Base-by-base conservation (phyloP, 352 stramenopile species). In the Phytophthora tubulina region DNA sequence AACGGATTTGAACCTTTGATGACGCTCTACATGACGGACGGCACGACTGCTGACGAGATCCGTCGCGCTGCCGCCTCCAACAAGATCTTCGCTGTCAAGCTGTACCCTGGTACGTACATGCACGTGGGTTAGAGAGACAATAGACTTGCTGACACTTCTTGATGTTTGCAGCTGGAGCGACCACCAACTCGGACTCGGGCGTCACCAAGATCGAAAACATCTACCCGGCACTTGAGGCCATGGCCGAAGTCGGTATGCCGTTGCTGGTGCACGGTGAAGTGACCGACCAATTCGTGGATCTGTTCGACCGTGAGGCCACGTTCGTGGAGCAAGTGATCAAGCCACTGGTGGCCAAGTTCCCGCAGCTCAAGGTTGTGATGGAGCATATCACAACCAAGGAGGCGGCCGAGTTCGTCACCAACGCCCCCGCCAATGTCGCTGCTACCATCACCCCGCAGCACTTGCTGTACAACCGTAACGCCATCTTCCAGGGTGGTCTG, bases 401-500 rank as follows among this genome's bases (percentile, higher is more conserved):
- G 50, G 98, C 97, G 5, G 97, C 98, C 3, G 85, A 98, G 48
- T 99, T 99, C 78, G 94, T 99, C 9, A 74, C 69, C 13, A 75
- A 88, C 33, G 86, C 86, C 27, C 84, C 92, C 0, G 81, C 81
- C 35, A 99, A 98, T 70, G 87, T 99, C 39, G 96, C 91, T 3
- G 98, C 97, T 1, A 99, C 95, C 60, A 99, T 99, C 73, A 99
- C 98, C n/a, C 95, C 94, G 41, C 98, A 99, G 80, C 98, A 99
- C 71, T 81, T 99, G 49, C 80, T 99, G 6, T 99, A 99, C 92
- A 99, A 99, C 79, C 90, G 98, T 41, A 99, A 99, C 76, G 90
- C 76, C 35, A 94, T 97, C 66, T 97, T 97, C 78, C 88, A 95
- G 63, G 92, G 98, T 21, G 98, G 98, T 0, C 82, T 99, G 44